These are phyloP conservation scores for Penicillium hordei DNA, from an alignment of 2,329 filamentous ascomycete genomes.

Conservation along the genomic window DNA sequence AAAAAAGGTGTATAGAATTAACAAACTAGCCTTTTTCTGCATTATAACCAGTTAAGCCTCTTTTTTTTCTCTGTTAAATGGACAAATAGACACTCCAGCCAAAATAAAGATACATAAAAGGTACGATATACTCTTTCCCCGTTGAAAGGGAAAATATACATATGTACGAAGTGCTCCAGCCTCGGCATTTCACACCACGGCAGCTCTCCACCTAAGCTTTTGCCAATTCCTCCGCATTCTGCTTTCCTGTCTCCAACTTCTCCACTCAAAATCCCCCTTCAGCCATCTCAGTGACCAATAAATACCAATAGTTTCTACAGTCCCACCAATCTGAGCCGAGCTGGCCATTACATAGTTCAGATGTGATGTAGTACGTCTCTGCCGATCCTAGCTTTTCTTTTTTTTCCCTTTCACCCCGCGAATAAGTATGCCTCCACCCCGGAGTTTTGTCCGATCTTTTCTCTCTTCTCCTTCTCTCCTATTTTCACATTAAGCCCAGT, in stretches of 20 bases:
- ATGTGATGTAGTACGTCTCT: background rate
- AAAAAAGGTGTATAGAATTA: background rate
- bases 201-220: slow-evolving; percentile 22
- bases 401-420: background rate
- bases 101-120: background rate
- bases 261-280: slow-evolving; percentile 1
- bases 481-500: background rate
- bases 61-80: background rate
- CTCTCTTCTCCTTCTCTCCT: background rate
- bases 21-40: background rate
- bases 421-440: background rate
- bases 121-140: background rate
- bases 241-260: background rate
- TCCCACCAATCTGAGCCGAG: background rate
- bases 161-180: background rate
- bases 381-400: slow-evolving; percentile 2
- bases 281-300: slow-evolving; percentile 4
- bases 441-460: background rate
- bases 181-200: background rate
- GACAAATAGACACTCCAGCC: background rate
- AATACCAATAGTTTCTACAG: background rate
- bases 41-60: background rate
- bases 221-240: slow-evolving; percentile 18
- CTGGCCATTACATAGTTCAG: slow-evolving; percentile 1
- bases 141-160: background rate